Conservation (phyloP, 305 asterid species). For the Fraxinus ornus region DNA sequence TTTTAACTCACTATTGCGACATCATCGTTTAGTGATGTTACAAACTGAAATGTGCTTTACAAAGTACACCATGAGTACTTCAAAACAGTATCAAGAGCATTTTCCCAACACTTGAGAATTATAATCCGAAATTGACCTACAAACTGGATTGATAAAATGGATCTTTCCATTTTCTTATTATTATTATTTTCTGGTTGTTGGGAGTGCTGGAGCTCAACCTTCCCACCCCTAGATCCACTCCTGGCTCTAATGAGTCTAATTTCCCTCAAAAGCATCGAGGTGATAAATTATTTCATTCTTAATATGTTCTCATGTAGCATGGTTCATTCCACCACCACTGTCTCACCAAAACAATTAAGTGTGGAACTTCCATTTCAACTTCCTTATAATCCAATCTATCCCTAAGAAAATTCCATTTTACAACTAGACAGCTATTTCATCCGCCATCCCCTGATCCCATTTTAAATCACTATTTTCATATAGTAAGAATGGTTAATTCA, state of each 20-base stretch:
- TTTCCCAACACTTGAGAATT: background rate
- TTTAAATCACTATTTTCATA: background rate
- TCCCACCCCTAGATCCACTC: background rate
- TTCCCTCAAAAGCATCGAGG: background rate
- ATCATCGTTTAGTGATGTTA: background rate
- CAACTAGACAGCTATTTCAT: background rate
- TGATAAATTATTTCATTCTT: background rate
- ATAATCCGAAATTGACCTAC: background rate
- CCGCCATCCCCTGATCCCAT: background rate
- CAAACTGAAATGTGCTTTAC: background rate
- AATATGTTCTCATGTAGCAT: background rate
- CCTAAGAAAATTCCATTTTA: conserved; percentile 9
- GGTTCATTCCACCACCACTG: background rate
- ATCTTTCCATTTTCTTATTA: background rate
- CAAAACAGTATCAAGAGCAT: background rate
- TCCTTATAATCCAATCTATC: background rate
- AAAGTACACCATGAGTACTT: background rate
- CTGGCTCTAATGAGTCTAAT: background rate
- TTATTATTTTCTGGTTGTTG: background rate
- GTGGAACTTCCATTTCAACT: background rate
- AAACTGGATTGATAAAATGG: background rate
- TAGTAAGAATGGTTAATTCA: background rate
- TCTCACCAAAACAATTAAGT: background rate
- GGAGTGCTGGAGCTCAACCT: background rate
- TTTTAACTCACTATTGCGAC: background rate